A percentile compares a stretch with the other conserved stretches of the same genome.
These are phyloP conservation scores for Protea cynaroides DNA, from an alignment of 164 flowering plant genomes.

Conservation along the genomic window DNA sequence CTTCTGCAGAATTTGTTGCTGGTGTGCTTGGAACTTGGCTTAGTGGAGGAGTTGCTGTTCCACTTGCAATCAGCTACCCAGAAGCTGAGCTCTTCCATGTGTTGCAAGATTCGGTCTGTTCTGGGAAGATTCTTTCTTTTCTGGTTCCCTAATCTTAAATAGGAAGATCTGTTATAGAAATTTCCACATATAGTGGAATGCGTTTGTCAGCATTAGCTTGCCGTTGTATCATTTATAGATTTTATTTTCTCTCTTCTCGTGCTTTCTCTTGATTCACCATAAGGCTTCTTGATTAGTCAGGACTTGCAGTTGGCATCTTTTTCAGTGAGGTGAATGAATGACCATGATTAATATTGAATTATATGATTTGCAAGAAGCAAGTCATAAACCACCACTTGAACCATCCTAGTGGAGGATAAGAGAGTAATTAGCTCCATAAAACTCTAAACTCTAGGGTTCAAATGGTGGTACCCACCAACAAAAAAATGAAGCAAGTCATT, in stretches of 20 bases:
- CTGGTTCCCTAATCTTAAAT: background rate
- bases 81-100: constrained; percentile 92
- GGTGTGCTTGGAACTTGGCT: constrained; percentile 87
- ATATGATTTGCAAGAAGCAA: background rate
- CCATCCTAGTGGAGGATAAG: too few relatives aligned
- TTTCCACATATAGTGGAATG: background rate
- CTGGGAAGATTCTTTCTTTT: background rate
- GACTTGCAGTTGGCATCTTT: background rate
- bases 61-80: constrained; percentile 97
- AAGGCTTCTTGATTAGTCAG: background rate
- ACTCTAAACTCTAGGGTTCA: too few relatives aligned
- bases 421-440: too few relatives aligned
- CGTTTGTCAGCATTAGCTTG: too few relatives aligned
- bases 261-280: background rate
- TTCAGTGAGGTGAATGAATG: background rate
- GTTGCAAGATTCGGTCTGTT: constrained; percentile 87
- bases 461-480: too few relatives aligned
- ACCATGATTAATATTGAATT: background rate
- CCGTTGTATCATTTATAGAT: background rate
- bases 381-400: too few relatives aligned
- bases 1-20: constrained; percentile 95
- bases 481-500: background rate
- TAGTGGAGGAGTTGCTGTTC: constrained; percentile 96
- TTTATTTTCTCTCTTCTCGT: background rate
- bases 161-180: background rate